Conservation (phyloP, 257 asterid species). For the Oldenlandia corymbosa region DNA sequence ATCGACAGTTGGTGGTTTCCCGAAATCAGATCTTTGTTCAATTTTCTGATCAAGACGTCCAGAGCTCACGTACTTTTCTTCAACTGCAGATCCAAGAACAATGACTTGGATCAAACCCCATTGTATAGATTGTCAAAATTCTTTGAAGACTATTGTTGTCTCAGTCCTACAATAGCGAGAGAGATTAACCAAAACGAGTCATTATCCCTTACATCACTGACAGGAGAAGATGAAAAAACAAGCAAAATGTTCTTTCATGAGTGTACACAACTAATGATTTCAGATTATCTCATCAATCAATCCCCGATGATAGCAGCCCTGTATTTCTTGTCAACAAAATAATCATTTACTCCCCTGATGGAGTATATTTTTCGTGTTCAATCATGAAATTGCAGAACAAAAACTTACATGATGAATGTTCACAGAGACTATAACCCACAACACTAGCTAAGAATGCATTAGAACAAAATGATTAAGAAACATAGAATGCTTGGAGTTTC, state of each 20-base stretch:
- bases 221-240: background rate
- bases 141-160: slow-evolving; percentile 30
- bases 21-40: slow-evolving; percentile 30
- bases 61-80: slow-evolving; percentile 33
- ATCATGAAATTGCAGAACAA: too few species aligned
- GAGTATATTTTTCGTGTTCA: too few species aligned
- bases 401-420: too few species aligned
- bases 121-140: too few species aligned
- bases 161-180: slow-evolving; percentile 24
- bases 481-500: too few species aligned
- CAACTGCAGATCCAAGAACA: slow-evolving; percentile 37
- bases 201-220: background rate
- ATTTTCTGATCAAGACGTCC: slow-evolving; percentile 46
- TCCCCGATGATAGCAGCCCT: background rate
- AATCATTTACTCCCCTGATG: too few species aligned
- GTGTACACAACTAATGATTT: background rate
- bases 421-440: too few species aligned
- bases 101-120: too few species aligned
- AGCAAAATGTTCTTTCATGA: background rate
- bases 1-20: slow-evolving; percentile 26
- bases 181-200: background rate
- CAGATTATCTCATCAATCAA: background rate
- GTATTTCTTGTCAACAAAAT: background rate
- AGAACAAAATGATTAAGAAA: too few species aligned
- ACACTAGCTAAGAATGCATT: too few species aligned